Base-by-base conservation (phyloP, 148 eudicot species). In the Polygonum aviculare region DNA sequence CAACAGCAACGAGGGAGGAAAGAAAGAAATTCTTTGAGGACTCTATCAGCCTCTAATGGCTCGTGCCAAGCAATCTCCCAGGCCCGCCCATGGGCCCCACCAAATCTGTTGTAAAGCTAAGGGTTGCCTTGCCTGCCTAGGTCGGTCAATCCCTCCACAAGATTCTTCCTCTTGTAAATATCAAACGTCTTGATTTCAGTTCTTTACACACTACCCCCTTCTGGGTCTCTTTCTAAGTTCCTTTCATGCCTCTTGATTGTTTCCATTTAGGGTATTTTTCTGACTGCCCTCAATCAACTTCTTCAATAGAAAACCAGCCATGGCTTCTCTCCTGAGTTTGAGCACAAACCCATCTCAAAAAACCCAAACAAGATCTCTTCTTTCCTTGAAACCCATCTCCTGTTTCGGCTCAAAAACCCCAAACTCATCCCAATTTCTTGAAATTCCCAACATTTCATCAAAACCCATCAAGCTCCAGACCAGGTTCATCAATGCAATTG, bases 261-360 rank as follows among this genome's bases (percentile, higher is more conserved):
- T 3, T 26, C 69, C 15, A 62, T 62, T 31, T 62, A 9, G 35
- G 69, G 6, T 5, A 31, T 60, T 2, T 22, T 33, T 59, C 22
- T 59, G 6, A 3, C 22, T 22, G 4, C 22, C 2, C 65, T 31
- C 9, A 9, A 59, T 59, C 22, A 59, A 59, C 35, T 35, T 51
- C 4, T 59, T 26, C 67, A 19, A 50, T 2, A 50, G 55, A 50
- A 21, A 7, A 26, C 31, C 19, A 19, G 11, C 45, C 74, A 72
- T 72, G 75, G 75, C 75, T 72, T 72, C 51, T 44, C 31, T 72
- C 7, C 52, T 72, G 54, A 72, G 33, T 3, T 44, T 48, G 6
- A 72, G 44, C 75, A 72, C 75, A 44, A 72, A 72, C 75, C 75
- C 75, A 44, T 72, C 54, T 1, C 52, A 72, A 72, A 72, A 16